Evolutionary conservation across 345 rosid genomes (phyloP).

Genomic region (Trapa bicornis): DNA sequence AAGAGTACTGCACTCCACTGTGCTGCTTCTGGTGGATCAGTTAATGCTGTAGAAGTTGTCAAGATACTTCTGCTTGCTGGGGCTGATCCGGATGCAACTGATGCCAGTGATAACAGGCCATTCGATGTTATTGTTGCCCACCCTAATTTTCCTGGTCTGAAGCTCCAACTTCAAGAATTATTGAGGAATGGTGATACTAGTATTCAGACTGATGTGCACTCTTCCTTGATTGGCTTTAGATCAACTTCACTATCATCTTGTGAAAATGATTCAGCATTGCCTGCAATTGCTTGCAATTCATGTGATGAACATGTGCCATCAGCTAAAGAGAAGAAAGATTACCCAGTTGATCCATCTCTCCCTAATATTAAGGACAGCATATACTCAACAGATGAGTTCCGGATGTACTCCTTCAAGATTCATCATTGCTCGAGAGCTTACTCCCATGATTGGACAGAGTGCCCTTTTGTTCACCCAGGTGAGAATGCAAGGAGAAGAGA

Average conservation of each 20-base stretch:
- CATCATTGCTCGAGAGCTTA: slow-evolving; percentile 94
- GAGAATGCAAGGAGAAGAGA: slow-evolving; percentile 95
- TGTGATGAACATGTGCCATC: slow-evolving; percentile 19
- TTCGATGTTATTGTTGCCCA: slow-evolving; percentile 34
- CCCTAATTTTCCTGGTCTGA: slow-evolving; percentile 10
- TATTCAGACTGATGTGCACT: slow-evolving; percentile 16
- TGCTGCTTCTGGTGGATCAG: slow-evolving; percentile 64
- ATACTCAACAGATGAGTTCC: slow-evolving; percentile 80
- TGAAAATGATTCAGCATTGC: slow-evolving; percentile 8
- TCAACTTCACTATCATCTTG: neutral
- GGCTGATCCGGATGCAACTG: slow-evolving; percentile 46
- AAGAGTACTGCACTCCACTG: slow-evolving; percentile 77
- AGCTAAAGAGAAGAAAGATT: slow-evolving; percentile 61
- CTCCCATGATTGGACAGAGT: slow-evolving; percentile 95
- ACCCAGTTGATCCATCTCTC: slow-evolving; percentile 67
- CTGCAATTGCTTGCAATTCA: slow-evolving; percentile 21
- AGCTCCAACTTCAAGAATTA: slow-evolving; percentile 30
- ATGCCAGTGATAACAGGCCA: slow-evolving; percentile 51
- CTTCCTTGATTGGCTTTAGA: slow-evolving; percentile 11
- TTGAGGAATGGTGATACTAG: slow-evolving; percentile 28
- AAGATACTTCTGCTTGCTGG: slow-evolving; percentile 49
- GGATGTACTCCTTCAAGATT: slow-evolving; percentile 83
- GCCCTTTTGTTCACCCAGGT: slow-evolving; percentile 94
- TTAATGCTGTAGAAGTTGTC: slow-evolving; percentile 41
- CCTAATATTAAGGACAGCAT: slow-evolving; percentile 78